Evolutionary conservation across 2,329 filamentous ascomycete genomes (phyloP).

Genomic region (Diplocarpon rosae): DNA sequence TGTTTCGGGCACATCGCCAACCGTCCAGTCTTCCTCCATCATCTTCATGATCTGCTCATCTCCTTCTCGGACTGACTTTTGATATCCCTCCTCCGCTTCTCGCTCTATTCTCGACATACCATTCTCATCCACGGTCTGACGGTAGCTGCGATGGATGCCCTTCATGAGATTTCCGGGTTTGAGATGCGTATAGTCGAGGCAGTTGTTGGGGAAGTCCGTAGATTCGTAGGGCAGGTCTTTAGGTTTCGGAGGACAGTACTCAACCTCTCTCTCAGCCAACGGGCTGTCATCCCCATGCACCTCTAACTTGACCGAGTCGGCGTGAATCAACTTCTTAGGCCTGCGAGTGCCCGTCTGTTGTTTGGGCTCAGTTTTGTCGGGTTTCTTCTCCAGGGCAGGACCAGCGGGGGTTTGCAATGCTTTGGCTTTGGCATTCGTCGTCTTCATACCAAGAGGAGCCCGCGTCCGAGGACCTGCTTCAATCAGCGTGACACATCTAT

Average conservation of each 20-base stretch:
- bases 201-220: conserved; percentile 51
- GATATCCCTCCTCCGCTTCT: conserved; percentile 41
- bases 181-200: conserved; percentile 45
- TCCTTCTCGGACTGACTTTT: conserved; percentile 37
- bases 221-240: conserved; percentile 57
- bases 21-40: conserved; percentile 51
- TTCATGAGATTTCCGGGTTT: conserved; percentile 48
- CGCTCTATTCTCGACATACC: conserved; percentile 53
- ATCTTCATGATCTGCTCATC: conserved; percentile 59
- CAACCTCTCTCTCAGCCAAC: conserved; percentile 60
- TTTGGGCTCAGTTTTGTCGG: conserved; percentile 51
- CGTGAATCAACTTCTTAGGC: conserved; percentile 42
- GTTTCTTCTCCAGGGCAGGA: conserved; percentile 45
- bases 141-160: conserved; percentile 50
- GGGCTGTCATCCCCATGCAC: conserved; percentile 43
- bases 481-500: background rate
- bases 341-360: conserved; percentile 45
- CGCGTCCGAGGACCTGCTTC: conserved; percentile 44
- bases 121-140: conserved; percentile 54
- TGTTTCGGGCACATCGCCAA: conserved; percentile 42
- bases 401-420: conserved; percentile 55
- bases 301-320: conserved; percentile 50
- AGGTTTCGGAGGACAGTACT: conserved; percentile 75
- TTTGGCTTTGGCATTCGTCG: conserved; percentile 81
- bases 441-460: conserved; percentile 85